Evolutionary conservation across 495 filamentous ascomycete species (phyloP).

Genomic region (Hamigera avellanea): DNA sequence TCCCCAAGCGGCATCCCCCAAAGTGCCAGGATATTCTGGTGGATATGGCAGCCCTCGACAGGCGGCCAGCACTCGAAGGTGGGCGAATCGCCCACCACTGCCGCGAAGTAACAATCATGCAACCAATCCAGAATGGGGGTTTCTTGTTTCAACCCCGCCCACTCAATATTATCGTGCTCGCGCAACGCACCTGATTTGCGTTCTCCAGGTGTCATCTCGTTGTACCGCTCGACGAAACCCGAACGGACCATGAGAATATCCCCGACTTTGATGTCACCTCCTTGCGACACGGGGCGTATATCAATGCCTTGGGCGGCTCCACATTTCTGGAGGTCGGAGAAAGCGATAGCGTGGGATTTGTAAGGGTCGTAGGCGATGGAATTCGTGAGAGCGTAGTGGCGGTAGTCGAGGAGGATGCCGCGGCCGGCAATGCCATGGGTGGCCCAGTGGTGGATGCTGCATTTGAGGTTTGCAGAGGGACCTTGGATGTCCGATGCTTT

Average conservation of each 20-base stretch:
- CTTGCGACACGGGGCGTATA: conserved; percentile 33
- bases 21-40: conserved; percentile 50
- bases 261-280: conserved; percentile 48
- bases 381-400: conserved; percentile 24
- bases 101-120: conserved; percentile 56
- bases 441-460: conserved; percentile 36
- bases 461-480: conserved; percentile 32
- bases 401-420: conserved; percentile 41
- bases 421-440: conserved; percentile 37
- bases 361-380: conserved; percentile 43
- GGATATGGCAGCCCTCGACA: conserved; percentile 37
- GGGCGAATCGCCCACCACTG: conserved; percentile 48
- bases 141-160: conserved; percentile 47
- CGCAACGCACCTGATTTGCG: conserved; percentile 27
- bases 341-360: conserved; percentile 47
- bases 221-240: conserved; percentile 50
- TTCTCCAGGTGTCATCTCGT: conserved; percentile 26
- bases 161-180: conserved; percentile 34
- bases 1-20: conserved; percentile 54
- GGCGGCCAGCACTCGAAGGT: conserved; percentile 54
- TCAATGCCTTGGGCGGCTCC: conserved; percentile 37
- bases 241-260: conserved; percentile 61
- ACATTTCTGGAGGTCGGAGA: conserved; percentile 44
- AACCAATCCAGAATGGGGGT: conserved; percentile 48
- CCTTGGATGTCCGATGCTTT: conserved; percentile 35